A percentile compares a stretch with the other conserved stretches of the same genome.
Conservation (phyloP, 805 yeast genomes). For the Schwanniomyces polymorphus region DNA sequence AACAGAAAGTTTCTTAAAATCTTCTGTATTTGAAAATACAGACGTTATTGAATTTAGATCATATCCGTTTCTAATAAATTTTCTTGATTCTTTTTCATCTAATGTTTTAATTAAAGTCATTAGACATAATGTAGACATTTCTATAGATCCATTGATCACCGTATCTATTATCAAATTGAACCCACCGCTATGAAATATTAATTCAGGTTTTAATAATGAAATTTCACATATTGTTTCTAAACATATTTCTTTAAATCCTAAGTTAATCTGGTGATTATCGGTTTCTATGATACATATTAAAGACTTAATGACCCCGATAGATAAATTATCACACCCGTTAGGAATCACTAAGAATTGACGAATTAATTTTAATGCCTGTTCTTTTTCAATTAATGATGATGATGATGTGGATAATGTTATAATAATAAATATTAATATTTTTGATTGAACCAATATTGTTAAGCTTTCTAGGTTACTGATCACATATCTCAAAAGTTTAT, state of each 20-base stretch:
- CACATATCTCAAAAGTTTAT: conserved; percentile 67
- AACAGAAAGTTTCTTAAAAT: conserved; percentile 13
- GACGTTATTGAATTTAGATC: conserved; percentile 66
- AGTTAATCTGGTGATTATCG: conserved; percentile 15
- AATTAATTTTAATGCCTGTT: conserved; percentile 72
- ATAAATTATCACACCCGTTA: conserved; percentile 51
- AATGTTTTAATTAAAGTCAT: conserved; percentile 50
- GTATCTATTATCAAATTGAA: conserved; percentile 44
- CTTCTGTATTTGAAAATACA: conserved; percentile 66
- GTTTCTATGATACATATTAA: conserved; percentile 63
- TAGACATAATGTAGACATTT: conserved; percentile 17
- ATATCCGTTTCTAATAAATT: conserved; percentile 55
- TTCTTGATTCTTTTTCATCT: conserved; percentile 55
- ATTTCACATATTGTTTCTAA: conserved; percentile 41
- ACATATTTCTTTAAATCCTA: conserved; percentile 46
- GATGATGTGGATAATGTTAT: conserved; percentile 62
- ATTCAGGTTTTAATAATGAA: conserved; percentile 37
- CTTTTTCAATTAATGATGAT: conserved; percentile 59
- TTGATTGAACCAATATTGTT: conserved; percentile 49
- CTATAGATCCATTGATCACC: conserved; percentile 35
- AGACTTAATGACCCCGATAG: conserved; percentile 66
- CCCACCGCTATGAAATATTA: conserved; percentile 54
- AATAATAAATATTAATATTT: conserved; percentile 63
- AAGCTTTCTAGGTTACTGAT: conserved; percentile 57
- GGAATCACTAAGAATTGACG: conserved; percentile 57